These are phyloP conservation scores for Ilyonectria mors-panacis DNA, from an alignment of 2,329 filamentous ascomycete genomes.

Conservation along the genomic window DNA sequence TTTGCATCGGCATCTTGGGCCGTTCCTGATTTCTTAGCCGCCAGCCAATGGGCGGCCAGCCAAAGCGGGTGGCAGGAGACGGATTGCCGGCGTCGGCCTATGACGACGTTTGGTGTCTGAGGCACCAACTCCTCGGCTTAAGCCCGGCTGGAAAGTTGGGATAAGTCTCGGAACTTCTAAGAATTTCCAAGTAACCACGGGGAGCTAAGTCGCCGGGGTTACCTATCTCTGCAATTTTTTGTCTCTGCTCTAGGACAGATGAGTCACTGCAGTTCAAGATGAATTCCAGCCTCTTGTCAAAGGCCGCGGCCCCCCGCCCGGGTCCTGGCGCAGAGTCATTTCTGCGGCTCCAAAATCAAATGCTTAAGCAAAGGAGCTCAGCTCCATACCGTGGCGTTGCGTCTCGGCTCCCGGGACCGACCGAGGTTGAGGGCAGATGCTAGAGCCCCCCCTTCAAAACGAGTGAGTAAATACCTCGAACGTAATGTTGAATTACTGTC, in stretches of 20 bases:
- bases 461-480: conserved; percentile 47
- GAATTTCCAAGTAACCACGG: conserved; percentile 42
- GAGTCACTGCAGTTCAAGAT: conserved; percentile 55
- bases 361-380: conserved; percentile 56
- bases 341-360: conserved; percentile 59
- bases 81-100: conserved; percentile 45
- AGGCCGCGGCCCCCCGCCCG: conserved; percentile 64
- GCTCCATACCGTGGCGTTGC: conserved; percentile 52
- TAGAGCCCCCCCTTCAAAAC: conserved; percentile 39
- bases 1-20: conserved; percentile 34
- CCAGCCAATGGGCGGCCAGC: conserved; percentile 35
- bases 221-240: conserved; percentile 30
- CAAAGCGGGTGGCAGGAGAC: conserved; percentile 23
- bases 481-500: conserved; percentile 17
- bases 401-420: conserved; percentile 37
- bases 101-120: conserved; percentile 51
- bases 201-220: conserved; percentile 28
- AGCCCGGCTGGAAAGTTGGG: conserved; percentile 49
- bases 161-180: conserved; percentile 49
- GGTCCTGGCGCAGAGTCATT: conserved; percentile 60
- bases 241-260: conserved; percentile 43
- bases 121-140: conserved; percentile 45
- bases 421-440: conserved; percentile 36
- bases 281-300: conserved; percentile 64
- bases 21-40: conserved; percentile 24